Base-by-base conservation (phyloP, 495 filamentous ascomycete species). In the Lasiosphaeriaceae sp. region DNA sequence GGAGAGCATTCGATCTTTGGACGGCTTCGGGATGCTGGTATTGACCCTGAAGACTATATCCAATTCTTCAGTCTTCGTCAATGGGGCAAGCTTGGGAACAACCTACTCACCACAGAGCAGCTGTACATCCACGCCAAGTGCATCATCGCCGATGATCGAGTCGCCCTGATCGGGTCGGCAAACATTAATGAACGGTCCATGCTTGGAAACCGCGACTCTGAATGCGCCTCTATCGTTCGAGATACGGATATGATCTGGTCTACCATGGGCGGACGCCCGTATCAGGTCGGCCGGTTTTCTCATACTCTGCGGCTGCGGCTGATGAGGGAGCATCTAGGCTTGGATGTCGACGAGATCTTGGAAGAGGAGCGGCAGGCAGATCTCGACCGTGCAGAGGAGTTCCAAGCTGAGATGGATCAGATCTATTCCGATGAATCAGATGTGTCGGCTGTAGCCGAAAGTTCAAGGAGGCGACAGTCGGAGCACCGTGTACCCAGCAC, bases 101-200 rank as follows among this genome's bases (percentile, higher is more conserved):
- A 86, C 41, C 85, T 84, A 50, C 71, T 99, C 31, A 90, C 94
- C 14, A 97, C 94, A 12, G 94, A 99, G 68, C 94, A 97, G 73
- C 81, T 99, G 2, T 99, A 99, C 62, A 97, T 99, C 47, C 94
- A 99, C 62, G 94, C 94, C 46, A 99, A 99, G 66, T 91, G 86
- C 62, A 97, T 97, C 83, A 81, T 99, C 55, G 94, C 96, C 3
- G 94, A 99, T 70, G 94, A 99, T 65, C 83, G 92, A 31, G 84
- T 92, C 61, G 93, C 86, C 21, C 87, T 99, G 54, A 99, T 99
- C 64, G 94, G 94, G 17, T 97, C 92, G 39, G 95, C 94, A 24
- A 99, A 99, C 67, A 99, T 99, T 76, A 99, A 99, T 65, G 94
- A 99, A 68, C 88, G 94, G 26, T 97, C 92, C 12, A 93, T 99